These are phyloP conservation scores for Hypoxylon sp. DNA, from an alignment of 2,329 filamentous ascomycete species.

Conservation along the genomic window DNA sequence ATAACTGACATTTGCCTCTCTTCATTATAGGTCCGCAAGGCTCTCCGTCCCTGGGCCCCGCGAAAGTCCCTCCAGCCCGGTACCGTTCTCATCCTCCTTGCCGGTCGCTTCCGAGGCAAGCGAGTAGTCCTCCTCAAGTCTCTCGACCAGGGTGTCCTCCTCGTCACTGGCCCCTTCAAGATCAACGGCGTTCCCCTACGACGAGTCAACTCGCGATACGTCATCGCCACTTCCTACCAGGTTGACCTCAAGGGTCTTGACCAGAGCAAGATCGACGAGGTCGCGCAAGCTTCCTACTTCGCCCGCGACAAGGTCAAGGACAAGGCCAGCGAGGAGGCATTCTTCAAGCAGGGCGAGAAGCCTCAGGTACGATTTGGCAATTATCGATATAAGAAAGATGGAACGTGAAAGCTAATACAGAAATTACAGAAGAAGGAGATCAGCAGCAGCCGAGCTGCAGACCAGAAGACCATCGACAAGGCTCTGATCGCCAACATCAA, in stretches of 20 bases:
- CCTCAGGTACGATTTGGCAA: conserved; percentile 74
- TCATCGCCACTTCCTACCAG: conserved; percentile 88
- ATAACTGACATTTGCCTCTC: no score
- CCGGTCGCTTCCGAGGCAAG: conserved; percentile 99
- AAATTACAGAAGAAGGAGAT: conserved; percentile 90
- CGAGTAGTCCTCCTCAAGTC: conserved; percentile 98
- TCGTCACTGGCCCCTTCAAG: conserved; percentile 99
- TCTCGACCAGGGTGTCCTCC: conserved; percentile 96
- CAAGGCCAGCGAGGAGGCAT: conserved; percentile 97
- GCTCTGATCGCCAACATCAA: conserved; percentile 93
- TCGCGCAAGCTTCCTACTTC: conserved; percentile 88
- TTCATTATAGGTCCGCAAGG: conserved; percentile 88
- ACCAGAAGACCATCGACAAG: conserved; percentile 99
- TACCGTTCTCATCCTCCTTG: conserved; percentile 97
- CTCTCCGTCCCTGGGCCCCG: conserved; percentile 85
- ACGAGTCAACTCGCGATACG: conserved; percentile 91
- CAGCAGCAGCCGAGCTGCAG: conserved; percentile 87
- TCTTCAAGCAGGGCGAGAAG: conserved; percentile 99
- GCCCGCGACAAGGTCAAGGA: conserved; percentile 92
- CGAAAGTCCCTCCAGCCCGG: conserved; percentile 92
- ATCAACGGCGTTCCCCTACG: conserved; percentile 99
- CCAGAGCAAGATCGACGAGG: conserved; percentile 85
- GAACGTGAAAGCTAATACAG: conserved; percentile 49
- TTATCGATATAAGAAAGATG: not conserved
- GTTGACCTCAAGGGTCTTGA: conserved; percentile 88